These are phyloP conservation scores for Dipodascus geniculatus DNA, from an alignment of 805 yeast genomes.

Conservation along the genomic window DNA sequence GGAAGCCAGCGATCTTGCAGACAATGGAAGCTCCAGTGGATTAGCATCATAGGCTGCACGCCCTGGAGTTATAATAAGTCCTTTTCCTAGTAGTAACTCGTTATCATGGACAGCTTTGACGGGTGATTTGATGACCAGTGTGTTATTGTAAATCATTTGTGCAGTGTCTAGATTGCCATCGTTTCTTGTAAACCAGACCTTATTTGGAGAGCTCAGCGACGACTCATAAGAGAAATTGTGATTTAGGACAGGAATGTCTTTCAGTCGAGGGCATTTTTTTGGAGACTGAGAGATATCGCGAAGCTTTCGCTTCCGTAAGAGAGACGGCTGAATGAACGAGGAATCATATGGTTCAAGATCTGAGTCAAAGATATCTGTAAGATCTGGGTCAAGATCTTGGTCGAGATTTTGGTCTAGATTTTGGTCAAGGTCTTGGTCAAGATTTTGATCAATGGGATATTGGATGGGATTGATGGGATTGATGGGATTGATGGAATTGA, in stretches of 20 bases:
- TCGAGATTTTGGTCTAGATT: too few relatives aligned
- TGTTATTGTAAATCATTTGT: not conserved
- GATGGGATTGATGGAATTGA: not conserved
- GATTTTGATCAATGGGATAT: too few relatives aligned
- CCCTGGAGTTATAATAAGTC: not conserved
- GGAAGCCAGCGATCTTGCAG: too few relatives aligned
- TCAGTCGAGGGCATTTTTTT: not conserved
- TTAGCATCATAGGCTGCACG: not conserved
- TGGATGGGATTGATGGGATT: not conserved
- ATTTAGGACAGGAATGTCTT: not conserved
- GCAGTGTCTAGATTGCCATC: not conserved
- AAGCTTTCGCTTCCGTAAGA: not conserved
- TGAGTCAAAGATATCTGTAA: too few relatives aligned
- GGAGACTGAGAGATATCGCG: not conserved
- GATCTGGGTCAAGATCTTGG: too few relatives aligned
- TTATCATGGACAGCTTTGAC: not conserved
- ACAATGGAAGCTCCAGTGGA: too few relatives aligned
- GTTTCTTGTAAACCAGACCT: not conserved
- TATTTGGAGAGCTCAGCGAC: not conserved
- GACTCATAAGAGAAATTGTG: not conserved
- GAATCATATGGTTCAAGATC: not conserved
- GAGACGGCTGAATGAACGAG: not conserved
- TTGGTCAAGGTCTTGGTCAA: too few relatives aligned
- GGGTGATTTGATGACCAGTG: not conserved
- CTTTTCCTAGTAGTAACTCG: not conserved